Base-by-base conservation (phyloP, 495 filamentous ascomycete genomes). In the Filosporella fistucella region DNA sequence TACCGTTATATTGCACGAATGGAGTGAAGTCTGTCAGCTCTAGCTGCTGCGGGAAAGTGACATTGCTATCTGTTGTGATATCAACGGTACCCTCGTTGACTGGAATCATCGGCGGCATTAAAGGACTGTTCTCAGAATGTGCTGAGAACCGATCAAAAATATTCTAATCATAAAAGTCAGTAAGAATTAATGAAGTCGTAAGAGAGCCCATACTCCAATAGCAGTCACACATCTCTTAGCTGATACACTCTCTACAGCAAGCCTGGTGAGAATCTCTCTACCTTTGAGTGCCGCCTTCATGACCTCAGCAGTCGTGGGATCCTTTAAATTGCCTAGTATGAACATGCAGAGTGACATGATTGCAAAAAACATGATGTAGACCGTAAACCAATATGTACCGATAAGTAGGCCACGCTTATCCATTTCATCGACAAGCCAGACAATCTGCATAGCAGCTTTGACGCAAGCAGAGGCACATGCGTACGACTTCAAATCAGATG, bases 351-450 rank as follows among this genome's bases (percentile, higher is more conserved):
- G 40, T 4, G 24, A 12, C 22, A 37, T 10, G 10, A 18, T 37
- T n/a, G 40, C 40, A 88, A 63, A 87, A 88, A 7, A 80, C 81
- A 2, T 85, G 7, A 18, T 88, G 47, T 89, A 89, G 72, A 88
- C 86, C 33, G 76, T 76, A 47, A 88, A 89, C 85, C 86, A 89
- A 60, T 84, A 86, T 3, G 83, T 77, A 0, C 86, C 86, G 57
- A 77, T 78, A 8, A 89, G 68, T 8, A 87, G 63, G 0, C 74
- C 80, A 49, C 70, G 67, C 54, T 75, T 78, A 45, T 86, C 82
- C 86, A 89, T 87, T 37, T 84, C 76, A 17, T 74, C 72, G 3
- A 79, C 80, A 45, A 85, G 84, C 60, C 87, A 83, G 33, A 89
- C 74, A 45, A 89, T 84, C 55, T 87, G 88, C 13, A 84, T 72